Conservation (phyloP, 257 asterid genomes). For the Anisodus tanguticus region DNA sequence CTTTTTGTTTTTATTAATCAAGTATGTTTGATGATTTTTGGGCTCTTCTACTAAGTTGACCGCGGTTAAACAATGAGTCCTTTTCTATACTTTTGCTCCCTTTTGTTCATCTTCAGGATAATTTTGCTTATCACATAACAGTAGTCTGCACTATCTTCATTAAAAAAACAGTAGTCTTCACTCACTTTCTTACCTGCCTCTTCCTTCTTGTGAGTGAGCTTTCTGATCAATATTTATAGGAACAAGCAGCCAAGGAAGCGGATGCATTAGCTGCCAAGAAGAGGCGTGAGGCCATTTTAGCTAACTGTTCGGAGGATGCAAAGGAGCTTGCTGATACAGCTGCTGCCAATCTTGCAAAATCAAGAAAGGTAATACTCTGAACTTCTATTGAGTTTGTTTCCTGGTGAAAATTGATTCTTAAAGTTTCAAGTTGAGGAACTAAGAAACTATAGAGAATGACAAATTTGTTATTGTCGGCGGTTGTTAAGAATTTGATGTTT, state of each 20-base stretch:
- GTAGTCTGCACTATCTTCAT: conserved; percentile 12
- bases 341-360: conserved; percentile 57
- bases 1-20: no score
- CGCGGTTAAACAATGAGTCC: not conserved
- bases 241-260: conserved; percentile 84
- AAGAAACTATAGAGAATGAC: not conserved
- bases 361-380: conserved; percentile 57
- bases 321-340: conserved; percentile 70
- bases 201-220: not conserved
- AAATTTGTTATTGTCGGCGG: not conserved
- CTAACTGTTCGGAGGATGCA: conserved; percentile 62
- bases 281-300: conserved; percentile 51
- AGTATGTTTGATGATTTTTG: not conserved
- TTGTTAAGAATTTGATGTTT: not conserved
- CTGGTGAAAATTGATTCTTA: conserved; percentile 13
- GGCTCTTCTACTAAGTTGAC: not conserved
- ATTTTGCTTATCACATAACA: conserved; percentile 25
- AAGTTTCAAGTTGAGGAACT: not conserved
- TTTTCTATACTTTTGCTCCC: not conserved
- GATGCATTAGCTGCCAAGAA: conserved; percentile 57
- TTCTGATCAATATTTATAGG: conserved; percentile 48
- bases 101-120: not conserved
- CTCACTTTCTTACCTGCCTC: conserved; percentile 23
- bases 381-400: conserved; percentile 25
- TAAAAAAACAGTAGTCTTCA: conserved; percentile 28